Conservation (phyloP, 441 rosid genomes). For the Pelargonium citronellum region DNA sequence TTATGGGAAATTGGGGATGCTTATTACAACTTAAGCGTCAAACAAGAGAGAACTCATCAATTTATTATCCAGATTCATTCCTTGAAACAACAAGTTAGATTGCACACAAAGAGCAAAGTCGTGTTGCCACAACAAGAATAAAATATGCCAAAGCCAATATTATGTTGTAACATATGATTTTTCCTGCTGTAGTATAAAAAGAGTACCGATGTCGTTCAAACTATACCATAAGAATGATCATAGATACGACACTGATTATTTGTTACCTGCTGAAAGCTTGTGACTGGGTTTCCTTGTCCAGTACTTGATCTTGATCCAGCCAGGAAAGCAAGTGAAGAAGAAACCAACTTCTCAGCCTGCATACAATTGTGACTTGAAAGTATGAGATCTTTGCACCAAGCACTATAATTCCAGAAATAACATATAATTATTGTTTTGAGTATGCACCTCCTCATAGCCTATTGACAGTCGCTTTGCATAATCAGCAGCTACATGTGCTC, state of each 20-base stretch:
- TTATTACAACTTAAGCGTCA: too few species aligned
- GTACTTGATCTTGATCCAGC: slow-evolving; percentile 33
- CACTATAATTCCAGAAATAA: neutral
- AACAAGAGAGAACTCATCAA: too few species aligned
- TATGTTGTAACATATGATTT: too few species aligned
- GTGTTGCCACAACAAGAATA: too few species aligned
- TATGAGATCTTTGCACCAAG: neutral
- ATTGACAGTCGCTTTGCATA: slow-evolving; percentile 86
- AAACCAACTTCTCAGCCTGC: slow-evolving; percentile 87
- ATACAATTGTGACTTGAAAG: slow-evolving; percentile 16
- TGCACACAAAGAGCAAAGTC: too few species aligned
- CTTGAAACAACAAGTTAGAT: too few species aligned
- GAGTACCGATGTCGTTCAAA: too few species aligned
- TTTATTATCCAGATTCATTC: too few species aligned
- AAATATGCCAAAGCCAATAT: too few species aligned
- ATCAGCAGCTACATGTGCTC: slow-evolving; percentile 95
- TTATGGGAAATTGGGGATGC: too few species aligned
- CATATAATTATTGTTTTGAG: slow-evolving; percentile 11
- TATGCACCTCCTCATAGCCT: slow-evolving; percentile 70
- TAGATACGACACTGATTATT: neutral
- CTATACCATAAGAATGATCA: too few species aligned
- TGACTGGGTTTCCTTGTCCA: slow-evolving; percentile 33
- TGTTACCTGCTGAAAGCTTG: slow-evolving; percentile 69
- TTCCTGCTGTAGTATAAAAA: too few species aligned
- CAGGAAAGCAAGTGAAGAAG: slow-evolving; percentile 72